Percentiles rank a stretch among this genome's conserved stretches.
phyloP scores from a whole-genome alignment of 768 basidiomycete genomes.

The Pulveroboletus sp. region DNA sequence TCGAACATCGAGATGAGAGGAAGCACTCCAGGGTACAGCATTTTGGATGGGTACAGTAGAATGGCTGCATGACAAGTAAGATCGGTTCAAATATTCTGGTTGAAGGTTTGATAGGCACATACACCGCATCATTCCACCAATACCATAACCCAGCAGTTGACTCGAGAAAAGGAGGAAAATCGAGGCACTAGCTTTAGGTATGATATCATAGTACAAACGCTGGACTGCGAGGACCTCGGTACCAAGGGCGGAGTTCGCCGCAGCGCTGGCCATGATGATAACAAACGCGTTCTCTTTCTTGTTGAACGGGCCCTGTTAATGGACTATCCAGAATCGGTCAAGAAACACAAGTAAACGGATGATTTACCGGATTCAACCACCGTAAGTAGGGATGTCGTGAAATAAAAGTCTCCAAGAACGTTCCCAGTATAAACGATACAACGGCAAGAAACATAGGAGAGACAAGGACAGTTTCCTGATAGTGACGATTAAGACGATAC shows the following conservation, averaged over 20 bases:
- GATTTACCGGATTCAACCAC: slow-evolving; percentile 46
- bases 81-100: too few relatives aligned
- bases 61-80: too few relatives aligned
- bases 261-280: slow-evolving; percentile 54
- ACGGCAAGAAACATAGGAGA: slow-evolving; percentile 56
- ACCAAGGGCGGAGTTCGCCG: slow-evolving; percentile 50
- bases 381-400: slow-evolving; percentile 42
- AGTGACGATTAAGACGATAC: neutral
- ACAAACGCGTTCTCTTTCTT: slow-evolving; percentile 59
- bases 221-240: slow-evolving; percentile 56
- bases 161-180: slow-evolving; percentile 42
- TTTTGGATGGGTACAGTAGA: slow-evolving; percentile 42
- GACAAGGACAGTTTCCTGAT: slow-evolving; percentile 50
- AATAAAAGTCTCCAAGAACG: slow-evolving; percentile 43
- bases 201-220: slow-evolving; percentile 49
- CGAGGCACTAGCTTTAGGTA: slow-evolving; percentile 43
- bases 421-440: slow-evolving; percentile 48
- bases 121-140: slow-evolving; percentile 52
- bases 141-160: slow-evolving; percentile 45
- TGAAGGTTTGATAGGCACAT: slow-evolving; percentile 13
- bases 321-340: neutral
- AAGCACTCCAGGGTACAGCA: slow-evolving; percentile 38
- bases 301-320: slow-evolving; percentile 48
- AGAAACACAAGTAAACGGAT: neutral
- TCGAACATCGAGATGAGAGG: slow-evolving; percentile 27